Conservation (phyloP, 257 asterid species). For the Lycium ferocissimum region DNA sequence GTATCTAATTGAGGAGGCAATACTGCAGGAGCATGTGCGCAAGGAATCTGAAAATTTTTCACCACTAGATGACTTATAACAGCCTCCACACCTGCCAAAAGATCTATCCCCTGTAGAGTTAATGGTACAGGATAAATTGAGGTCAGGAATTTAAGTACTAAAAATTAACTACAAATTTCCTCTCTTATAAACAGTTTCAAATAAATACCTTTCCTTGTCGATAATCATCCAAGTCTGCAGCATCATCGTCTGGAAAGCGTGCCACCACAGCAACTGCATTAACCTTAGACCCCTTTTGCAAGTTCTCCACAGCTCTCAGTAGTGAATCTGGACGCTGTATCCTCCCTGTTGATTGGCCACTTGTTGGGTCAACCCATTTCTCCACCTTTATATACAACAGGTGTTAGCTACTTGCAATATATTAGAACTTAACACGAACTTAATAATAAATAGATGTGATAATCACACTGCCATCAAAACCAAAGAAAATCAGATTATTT, state of each 20-base stretch:
- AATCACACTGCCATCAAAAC: not conserved
- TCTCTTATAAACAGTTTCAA: not conserved
- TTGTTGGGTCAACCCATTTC: conserved; percentile 77
- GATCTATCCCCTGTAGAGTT: conserved; percentile 72
- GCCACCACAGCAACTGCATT: conserved; percentile 88
- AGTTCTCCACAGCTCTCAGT: conserved; percentile 71
- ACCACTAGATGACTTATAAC: conserved; percentile 92
- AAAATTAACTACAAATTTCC: not conserved
- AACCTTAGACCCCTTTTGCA: conserved; percentile 59
- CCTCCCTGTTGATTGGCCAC: conserved; percentile 88
- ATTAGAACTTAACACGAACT: not conserved
- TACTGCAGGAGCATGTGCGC: conserved; percentile 92
- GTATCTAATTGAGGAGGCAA: conserved; percentile 62
- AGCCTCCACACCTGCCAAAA: conserved; percentile 92
- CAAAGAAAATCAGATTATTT: not conserved
- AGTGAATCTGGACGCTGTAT: conserved; percentile 76
- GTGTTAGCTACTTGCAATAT: not conserved
- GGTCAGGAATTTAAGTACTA: not conserved
- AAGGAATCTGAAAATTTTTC: conserved; percentile 75
- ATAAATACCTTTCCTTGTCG: conserved; percentile 73
- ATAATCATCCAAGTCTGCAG: conserved; percentile 62
- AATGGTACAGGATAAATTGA: conserved; percentile 29
- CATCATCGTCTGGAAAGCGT: conserved; percentile 90
- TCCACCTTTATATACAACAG: conserved; percentile 57
- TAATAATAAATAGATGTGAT: not conserved